phyloP scores from a whole-genome alignment of 495 filamentous ascomycete species.

The Clohesyomyces aquaticus region DNA sequence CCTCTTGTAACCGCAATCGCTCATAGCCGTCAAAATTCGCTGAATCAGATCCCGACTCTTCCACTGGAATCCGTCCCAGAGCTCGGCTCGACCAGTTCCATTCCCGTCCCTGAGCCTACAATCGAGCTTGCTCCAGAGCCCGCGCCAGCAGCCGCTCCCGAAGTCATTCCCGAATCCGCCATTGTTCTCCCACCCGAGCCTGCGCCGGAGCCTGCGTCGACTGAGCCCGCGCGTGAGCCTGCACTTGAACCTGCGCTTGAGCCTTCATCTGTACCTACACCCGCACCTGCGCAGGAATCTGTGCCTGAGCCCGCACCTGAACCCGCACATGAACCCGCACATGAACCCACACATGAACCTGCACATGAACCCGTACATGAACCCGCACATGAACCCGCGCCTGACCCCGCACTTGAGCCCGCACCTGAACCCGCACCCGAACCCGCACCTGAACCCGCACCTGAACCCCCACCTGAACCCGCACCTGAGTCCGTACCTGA shows the following conservation, averaged over 20 bases:
- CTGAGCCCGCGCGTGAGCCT: no score
- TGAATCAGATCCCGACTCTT: constrained; percentile 33
- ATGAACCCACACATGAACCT: background rate
- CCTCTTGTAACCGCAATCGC: constrained; percentile 39
- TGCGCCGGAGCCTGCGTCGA: no score
- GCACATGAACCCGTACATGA: no score
- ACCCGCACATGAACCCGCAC: background rate
- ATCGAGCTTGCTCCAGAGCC: background rate
- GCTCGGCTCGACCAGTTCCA: background rate
- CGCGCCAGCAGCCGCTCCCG: background rate
- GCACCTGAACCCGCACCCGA: background rate
- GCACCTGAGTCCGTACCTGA: no score
- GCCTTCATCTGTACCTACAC: no score
- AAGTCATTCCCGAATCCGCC: background rate
- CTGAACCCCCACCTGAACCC: background rate
- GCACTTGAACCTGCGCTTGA: no score
- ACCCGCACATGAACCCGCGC: no score
- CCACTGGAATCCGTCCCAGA: constrained; percentile 7
- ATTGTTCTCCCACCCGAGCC: no score
- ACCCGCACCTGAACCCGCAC: background rate
- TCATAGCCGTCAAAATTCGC: constrained; percentile 45
- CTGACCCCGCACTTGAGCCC: no score
- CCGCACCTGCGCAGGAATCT: no score
- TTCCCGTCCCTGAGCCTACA: background rate
- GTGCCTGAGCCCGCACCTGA: background rate